A percentile compares a stretch with the other conserved stretches of the same genome.
These are phyloP conservation scores for Aspergillus texensis DNA, from an alignment of 2,329 filamentous ascomycete genomes.

Conservation along the genomic window DNA sequence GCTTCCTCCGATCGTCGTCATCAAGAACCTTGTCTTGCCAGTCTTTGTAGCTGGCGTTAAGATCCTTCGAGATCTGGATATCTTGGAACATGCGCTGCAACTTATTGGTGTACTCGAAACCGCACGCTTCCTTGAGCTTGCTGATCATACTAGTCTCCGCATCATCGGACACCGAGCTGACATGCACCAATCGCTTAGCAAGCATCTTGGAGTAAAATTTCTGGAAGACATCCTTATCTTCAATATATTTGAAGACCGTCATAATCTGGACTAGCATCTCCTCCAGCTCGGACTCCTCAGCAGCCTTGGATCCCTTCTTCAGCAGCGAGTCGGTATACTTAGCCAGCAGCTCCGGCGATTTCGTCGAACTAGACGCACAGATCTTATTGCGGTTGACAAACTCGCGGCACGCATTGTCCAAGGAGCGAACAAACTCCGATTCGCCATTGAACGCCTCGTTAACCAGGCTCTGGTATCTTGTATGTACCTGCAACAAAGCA, in stretches of 20 bases:
- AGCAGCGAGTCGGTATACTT: slow-evolving; percentile 93
- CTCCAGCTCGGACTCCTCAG: slow-evolving; percentile 92
- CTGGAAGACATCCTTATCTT: slow-evolving; percentile 99
- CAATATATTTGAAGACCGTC: slow-evolving; percentile 99
- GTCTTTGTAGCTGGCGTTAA: slow-evolving; percentile 86
- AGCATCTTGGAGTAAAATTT: slow-evolving; percentile 99
- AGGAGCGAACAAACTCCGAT: slow-evolving; percentile 91
- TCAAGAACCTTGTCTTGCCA: slow-evolving; percentile 69
- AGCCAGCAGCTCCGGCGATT: slow-evolving; percentile 90
- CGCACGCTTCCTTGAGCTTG: slow-evolving; percentile 97
- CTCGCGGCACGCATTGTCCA: slow-evolving; percentile 96
- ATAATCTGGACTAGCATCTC: slow-evolving; percentile 88
- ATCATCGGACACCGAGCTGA: slow-evolving; percentile 93
- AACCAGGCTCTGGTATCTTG: slow-evolving; percentile 87
- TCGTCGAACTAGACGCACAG: slow-evolving; percentile 89
- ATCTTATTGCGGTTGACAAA: slow-evolving; percentile 98
- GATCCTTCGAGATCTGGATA: slow-evolving; percentile 97
- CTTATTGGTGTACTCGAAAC: slow-evolving; percentile 99
- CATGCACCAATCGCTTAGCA: slow-evolving; percentile 90
- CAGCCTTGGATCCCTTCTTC: slow-evolving; percentile 85
- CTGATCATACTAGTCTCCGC: slow-evolving; percentile 99
- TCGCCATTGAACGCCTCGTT: slow-evolving; percentile 92
- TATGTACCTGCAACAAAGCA: slow-evolving; percentile 89
- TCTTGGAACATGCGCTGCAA: slow-evolving; percentile 99
- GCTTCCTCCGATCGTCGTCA: slow-evolving; percentile 65